These are phyloP conservation scores for Purpureocillium takamizusanense DNA, from an alignment of 2,329 filamentous ascomycete genomes.

Conservation along the genomic window DNA sequence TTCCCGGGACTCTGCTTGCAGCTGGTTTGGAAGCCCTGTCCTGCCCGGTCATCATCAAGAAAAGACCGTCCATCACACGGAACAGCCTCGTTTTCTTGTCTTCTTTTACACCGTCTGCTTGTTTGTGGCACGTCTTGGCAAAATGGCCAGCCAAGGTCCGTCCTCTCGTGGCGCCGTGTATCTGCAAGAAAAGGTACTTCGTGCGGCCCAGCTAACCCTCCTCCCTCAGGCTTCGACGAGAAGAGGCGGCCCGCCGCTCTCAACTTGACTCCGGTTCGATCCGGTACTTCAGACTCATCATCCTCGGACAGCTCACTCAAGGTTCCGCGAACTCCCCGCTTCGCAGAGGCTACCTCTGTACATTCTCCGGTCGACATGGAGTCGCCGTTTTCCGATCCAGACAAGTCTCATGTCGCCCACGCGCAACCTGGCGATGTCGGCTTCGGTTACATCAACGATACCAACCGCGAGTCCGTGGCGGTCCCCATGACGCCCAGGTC, in stretches of 20 bases:
- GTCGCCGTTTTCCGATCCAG: slow-evolving; percentile 52
- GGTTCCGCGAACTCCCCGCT: slow-evolving; percentile 65
- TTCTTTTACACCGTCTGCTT: slow-evolving; percentile 6
- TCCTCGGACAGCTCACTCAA: slow-evolving; percentile 51
- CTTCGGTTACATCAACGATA: slow-evolving; percentile 71
- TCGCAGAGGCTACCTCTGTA: slow-evolving; percentile 72
- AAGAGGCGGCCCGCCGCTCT: slow-evolving; percentile 49
- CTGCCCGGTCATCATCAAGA: slow-evolving; percentile 1
- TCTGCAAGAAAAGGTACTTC: neutral
- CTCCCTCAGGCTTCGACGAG: slow-evolving; percentile 31
- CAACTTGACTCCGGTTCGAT: slow-evolving; percentile 40
- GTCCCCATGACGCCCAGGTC: slow-evolving; percentile 63
- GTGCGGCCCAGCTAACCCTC: slow-evolving; percentile 12
- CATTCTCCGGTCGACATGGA: slow-evolving; percentile 62
- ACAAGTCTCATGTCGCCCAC: slow-evolving; percentile 45
- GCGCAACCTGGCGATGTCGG: slow-evolving; percentile 77
- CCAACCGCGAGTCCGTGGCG: slow-evolving; percentile 44
- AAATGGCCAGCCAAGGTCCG: slow-evolving; percentile 32
- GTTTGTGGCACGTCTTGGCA: slow-evolving; percentile 9
- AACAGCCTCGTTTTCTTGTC: slow-evolving; percentile 1
- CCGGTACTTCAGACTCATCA: slow-evolving; percentile 39
- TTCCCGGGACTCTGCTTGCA: slow-evolving; percentile 11
- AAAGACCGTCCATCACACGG: slow-evolving; percentile 1
- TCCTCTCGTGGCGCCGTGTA: slow-evolving; percentile 4
- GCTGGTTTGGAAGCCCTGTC: slow-evolving; percentile 10